Conservation (phyloP, 345 rosid genomes). For the Ricinus communis region DNA sequence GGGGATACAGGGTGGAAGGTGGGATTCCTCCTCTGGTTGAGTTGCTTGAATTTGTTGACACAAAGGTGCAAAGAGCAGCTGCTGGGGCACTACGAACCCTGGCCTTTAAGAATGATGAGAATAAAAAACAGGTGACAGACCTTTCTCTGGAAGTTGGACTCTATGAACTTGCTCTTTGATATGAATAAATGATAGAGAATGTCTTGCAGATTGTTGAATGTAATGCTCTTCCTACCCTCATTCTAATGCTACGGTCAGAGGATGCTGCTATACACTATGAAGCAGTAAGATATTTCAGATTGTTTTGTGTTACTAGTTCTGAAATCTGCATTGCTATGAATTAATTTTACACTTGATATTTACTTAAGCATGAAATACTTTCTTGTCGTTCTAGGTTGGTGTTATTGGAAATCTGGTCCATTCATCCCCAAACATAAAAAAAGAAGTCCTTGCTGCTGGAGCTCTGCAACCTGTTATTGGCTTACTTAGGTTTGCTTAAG, state of each 20-base stretch:
- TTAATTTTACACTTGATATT: constrained; percentile 3
- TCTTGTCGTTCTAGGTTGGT: constrained; percentile 56
- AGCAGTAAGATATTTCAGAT: constrained; percentile 58
- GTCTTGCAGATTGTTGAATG: constrained; percentile 84
- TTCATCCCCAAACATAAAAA: constrained; percentile 91
- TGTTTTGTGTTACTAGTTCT: constrained; percentile 4
- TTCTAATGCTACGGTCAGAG: constrained; percentile 91
- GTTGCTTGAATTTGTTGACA: constrained; percentile 79
- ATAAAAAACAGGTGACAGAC: constrained; percentile 72
- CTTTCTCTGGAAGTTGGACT: constrained; percentile 18
- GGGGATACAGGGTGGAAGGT: constrained; percentile 72
- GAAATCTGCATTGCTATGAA: constrained; percentile 12
- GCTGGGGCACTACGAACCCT: constrained; percentile 96
- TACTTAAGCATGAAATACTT: constrained; percentile 10
- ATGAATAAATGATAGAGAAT: constrained; percentile 15
- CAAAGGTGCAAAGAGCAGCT: constrained; percentile 98
- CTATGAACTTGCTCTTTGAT: constrained; percentile 9
- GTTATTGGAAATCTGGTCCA: constrained; percentile 96
- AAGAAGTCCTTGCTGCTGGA: constrained; percentile 92
- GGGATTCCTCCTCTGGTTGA: constrained; percentile 98
- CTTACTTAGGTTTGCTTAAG: constrained; percentile 63
- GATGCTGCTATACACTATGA: constrained; percentile 99
- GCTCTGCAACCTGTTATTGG: constrained; percentile 97
- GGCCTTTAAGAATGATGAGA: constrained; percentile 95
- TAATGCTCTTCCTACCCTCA: constrained; percentile 91